phyloP scores from a whole-genome alignment of 148 eudicot genomes.

The Camellia japonica region DNA sequence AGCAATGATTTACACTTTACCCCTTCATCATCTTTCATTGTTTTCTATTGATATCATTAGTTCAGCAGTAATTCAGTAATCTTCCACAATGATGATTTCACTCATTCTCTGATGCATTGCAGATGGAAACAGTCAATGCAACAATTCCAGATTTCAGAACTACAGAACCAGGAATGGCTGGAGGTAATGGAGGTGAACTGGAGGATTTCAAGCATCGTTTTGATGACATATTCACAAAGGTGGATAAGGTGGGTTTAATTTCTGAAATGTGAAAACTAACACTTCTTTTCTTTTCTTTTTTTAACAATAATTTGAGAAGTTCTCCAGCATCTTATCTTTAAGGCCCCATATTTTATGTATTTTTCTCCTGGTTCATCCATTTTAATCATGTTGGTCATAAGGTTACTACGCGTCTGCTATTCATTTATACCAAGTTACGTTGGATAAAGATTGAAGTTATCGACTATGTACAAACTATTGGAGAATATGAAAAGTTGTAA shows the following conservation, averaged over 20 bases:
- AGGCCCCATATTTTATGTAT: not conserved
- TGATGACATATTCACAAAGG: slow-evolving; percentile 42
- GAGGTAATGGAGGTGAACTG: slow-evolving; percentile 24
- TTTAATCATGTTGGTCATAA: not conserved
- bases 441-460: too few species aligned
- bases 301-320: not conserved
- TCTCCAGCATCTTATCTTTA: not conserved
- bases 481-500: too few species aligned
- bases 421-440: too few species aligned
- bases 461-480: too few species aligned
- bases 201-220: slow-evolving; percentile 32
- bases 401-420: not conserved
- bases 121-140: slow-evolving; percentile 15
- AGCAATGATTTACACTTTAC: not conserved
- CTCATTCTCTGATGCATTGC: not conserved
- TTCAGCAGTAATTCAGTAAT: not conserved
- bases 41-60: not conserved
- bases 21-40: not conserved
- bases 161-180: slow-evolving; percentile 3
- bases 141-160: slow-evolving; percentile 4
- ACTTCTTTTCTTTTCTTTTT: too few species aligned
- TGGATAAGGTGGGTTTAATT: slow-evolving; percentile 34
- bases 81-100: not conserved
- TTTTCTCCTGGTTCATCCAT: not conserved
- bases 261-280: not conserved